Conservation (phyloP, 257 asterid species). For the Fraxinus quadrangulata region DNA sequence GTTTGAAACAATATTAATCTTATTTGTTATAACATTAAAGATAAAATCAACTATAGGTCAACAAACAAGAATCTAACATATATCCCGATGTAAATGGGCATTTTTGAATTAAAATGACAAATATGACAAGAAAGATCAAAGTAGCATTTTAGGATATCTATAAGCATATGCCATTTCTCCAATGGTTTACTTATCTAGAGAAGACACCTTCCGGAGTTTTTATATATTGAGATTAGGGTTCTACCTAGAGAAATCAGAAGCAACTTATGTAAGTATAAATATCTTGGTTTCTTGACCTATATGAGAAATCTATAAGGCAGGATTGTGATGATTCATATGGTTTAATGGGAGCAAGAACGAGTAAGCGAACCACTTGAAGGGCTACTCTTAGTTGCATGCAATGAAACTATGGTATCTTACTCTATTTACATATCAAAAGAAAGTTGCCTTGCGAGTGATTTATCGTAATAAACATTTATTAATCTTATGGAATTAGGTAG, state of each 20-base stretch:
- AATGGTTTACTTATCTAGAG: not conserved
- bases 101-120: not conserved
- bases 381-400: slow-evolving; percentile 18
- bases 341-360: not conserved
- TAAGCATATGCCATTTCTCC: slow-evolving; percentile 15
- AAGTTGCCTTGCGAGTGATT: slow-evolving; percentile 27
- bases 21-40: too few relatives aligned
- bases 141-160: slow-evolving; percentile 18
- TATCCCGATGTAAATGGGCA: not conserved
- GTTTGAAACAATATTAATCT: too few relatives aligned
- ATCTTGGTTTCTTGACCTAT: not conserved
- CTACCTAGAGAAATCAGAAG: not conserved
- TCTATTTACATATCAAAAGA: slow-evolving; percentile 4
- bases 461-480: not conserved
- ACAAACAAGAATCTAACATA: not conserved
- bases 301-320: not conserved
- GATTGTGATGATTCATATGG: not conserved
- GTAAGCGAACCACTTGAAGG: slow-evolving; percentile 16
- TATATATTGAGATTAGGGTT: not conserved
- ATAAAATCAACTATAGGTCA: too few relatives aligned
- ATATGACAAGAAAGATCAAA: not conserved
- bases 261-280: too few relatives aligned
- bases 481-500: not conserved
- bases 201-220: too few relatives aligned
- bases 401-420: not conserved